Conservation (phyloP, 2,329 filamentous ascomycete genomes). For the Dichotomopilus funicola region DNA sequence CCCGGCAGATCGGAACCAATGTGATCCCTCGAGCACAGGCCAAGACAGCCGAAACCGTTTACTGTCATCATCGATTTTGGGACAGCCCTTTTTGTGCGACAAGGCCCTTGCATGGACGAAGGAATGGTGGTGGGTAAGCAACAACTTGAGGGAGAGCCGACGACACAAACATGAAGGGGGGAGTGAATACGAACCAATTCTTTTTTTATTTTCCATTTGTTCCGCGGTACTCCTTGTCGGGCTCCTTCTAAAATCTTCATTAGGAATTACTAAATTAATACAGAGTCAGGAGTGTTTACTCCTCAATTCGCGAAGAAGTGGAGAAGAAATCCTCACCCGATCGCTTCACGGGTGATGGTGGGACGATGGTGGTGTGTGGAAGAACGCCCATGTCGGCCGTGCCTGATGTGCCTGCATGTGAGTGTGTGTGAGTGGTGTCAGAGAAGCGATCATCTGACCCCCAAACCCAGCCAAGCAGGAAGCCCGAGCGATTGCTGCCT, state of each 20-base stretch:
- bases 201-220: not conserved
- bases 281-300: not conserved
- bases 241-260: too few species aligned
- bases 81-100: not conserved
- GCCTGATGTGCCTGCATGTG: too few species aligned
- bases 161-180: too few species aligned
- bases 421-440: conserved; percentile 3
- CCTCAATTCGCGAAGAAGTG: too few species aligned
- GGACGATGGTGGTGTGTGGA: too few species aligned
- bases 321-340: too few species aligned
- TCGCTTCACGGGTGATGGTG: too few species aligned
- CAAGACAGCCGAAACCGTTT: conserved; percentile 3
- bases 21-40: not conserved
- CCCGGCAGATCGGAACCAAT: conserved; percentile 19
- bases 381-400: too few species aligned
- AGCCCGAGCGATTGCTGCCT: not conserved
- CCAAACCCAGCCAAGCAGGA: not conserved
- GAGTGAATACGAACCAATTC: too few species aligned
- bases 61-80: not conserved
- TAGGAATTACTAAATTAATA: too few species aligned
- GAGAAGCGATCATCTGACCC: conserved; percentile 16
- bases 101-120: conserved; percentile 1
- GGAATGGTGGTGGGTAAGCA: not conserved
- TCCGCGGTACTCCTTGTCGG: not conserved
- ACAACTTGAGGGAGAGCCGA: not conserved